phyloP scores from a whole-genome alignment of 179 eudicot genomes.

The Carnegiea gigantea region DNA sequence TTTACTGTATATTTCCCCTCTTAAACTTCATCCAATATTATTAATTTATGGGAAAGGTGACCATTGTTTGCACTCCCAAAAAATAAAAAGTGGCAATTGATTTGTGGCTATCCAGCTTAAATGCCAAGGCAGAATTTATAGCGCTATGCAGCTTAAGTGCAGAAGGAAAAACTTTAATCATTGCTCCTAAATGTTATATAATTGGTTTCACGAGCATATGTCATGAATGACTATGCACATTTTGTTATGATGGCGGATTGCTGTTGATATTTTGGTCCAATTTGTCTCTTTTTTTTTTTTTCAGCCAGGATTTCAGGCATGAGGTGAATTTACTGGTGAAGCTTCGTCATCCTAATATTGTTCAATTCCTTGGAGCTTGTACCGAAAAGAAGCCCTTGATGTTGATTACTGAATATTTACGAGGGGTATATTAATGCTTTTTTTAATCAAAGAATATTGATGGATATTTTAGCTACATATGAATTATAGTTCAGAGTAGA shows the following conservation, averaged over 20 bases:
- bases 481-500: not conserved
- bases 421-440: constrained; percentile 64
- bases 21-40: not conserved
- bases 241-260: not conserved
- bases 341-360: constrained; percentile 98
- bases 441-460: constrained; percentile 14
- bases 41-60: too few relatives aligned
- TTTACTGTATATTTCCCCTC: not conserved
- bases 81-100: not conserved
- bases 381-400: constrained; percentile 92
- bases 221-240: not conserved
- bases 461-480: not conserved
- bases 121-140: not conserved
- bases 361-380: constrained; percentile 98
- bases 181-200: not conserved
- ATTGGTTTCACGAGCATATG: not conserved
- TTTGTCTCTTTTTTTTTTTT: not conserved
- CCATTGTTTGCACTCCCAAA: too few relatives aligned
- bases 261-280: constrained; percentile 7
- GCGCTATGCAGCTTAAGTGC: not conserved
- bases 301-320: constrained; percentile 98
- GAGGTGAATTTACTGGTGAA: constrained; percentile 96
- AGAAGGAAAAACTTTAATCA: not conserved
- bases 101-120: not conserved
- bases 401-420: constrained; percentile 89